These are phyloP conservation scores for Phialophora verrucosa DNA, from an alignment of 2,329 filamentous ascomycete species.

Conservation along the genomic window DNA sequence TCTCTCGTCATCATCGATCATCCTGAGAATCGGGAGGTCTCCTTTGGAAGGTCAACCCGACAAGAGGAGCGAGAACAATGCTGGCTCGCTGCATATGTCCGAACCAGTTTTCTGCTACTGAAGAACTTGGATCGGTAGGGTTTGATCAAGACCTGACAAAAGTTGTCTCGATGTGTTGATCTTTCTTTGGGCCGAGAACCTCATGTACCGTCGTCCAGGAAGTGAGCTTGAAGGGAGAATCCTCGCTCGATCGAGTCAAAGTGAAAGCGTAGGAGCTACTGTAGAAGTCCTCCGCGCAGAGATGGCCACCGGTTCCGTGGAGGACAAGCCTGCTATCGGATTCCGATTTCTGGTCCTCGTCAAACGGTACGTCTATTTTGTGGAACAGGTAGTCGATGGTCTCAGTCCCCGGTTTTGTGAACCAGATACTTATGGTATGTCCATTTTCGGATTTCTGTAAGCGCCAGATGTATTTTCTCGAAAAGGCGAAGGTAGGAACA, in stretches of 20 bases:
- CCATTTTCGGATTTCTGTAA: slow-evolving; percentile 37
- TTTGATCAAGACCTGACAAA: slow-evolving; percentile 41
- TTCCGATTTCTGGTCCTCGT: slow-evolving; percentile 33
- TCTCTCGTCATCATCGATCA: background rate
- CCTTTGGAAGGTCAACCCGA: background rate
- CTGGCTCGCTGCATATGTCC: background rate
- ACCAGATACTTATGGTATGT: slow-evolving; percentile 51
- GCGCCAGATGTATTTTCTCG: slow-evolving; percentile 54
- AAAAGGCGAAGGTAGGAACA: slow-evolving; percentile 36
- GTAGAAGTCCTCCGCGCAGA: slow-evolving; percentile 56
- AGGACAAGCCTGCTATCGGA: slow-evolving; percentile 39
- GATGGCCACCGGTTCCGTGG: slow-evolving; percentile 50
- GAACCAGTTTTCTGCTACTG: background rate
- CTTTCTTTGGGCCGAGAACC: slow-evolving; percentile 53
- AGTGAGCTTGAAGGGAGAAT: slow-evolving; percentile 11
- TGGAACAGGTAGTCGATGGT: slow-evolving; percentile 54
- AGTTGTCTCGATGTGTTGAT: slow-evolving; percentile 51
- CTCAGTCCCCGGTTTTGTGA: slow-evolving; percentile 48
- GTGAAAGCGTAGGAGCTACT: slow-evolving; percentile 53
- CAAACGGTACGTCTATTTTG: slow-evolving; percentile 43
- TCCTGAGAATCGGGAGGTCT: background rate
- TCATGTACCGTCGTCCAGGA: slow-evolving; percentile 53
- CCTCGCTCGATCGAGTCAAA: slow-evolving; percentile 43
- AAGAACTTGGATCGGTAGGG: background rate
- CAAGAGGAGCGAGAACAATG: background rate